Conservation (phyloP, 768 basidiomycete genomes). For the Lentinula sp. region DNA sequence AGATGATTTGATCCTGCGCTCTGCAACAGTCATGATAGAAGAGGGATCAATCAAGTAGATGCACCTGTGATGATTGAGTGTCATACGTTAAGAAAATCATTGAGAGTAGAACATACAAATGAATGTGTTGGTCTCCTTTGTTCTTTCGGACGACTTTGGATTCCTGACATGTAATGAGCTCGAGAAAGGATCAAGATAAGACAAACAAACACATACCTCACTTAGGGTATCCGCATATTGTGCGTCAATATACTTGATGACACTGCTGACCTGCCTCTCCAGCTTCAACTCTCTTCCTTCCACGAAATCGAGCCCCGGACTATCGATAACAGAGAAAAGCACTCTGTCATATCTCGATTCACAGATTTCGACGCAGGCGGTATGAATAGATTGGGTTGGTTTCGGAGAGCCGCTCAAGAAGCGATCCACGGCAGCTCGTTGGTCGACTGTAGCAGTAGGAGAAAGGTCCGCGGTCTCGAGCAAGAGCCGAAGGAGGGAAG, state of each 20-base stretch:
- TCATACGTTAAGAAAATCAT: slow-evolving; percentile 6
- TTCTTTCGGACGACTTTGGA: slow-evolving; percentile 83
- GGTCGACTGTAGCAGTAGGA: slow-evolving; percentile 69
- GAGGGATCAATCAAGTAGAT: slow-evolving; percentile 83
- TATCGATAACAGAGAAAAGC: slow-evolving; percentile 77
- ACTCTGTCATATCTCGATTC: slow-evolving; percentile 80
- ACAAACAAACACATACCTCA: slow-evolving; percentile 46
- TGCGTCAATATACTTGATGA: slow-evolving; percentile 75
- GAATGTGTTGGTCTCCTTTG: slow-evolving; percentile 87
- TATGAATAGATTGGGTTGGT: slow-evolving; percentile 56
- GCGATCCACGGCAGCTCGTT: slow-evolving; percentile 54
- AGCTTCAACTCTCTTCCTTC: slow-evolving; percentile 70
- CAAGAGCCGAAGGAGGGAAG: slow-evolving; percentile 71
- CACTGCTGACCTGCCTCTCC: slow-evolving; percentile 67
- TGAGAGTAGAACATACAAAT: slow-evolving; percentile 52
- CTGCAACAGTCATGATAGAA: slow-evolving; percentile 52
- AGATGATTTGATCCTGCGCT: slow-evolving; percentile 43
- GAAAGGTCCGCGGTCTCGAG: slow-evolving; percentile 84
- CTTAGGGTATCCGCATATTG: slow-evolving; percentile 85
- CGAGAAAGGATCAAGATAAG: not conserved
- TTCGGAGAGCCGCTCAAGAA: slow-evolving; percentile 61
- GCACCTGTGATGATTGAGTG: slow-evolving; percentile 38
- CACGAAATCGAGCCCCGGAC: slow-evolving; percentile 76
- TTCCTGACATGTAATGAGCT: slow-evolving; percentile 35
- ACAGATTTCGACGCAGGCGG: slow-evolving; percentile 74